Percentiles rank a stretch among this genome's conserved stretches.
phyloP scores from a whole-genome alignment of 2,329 filamentous ascomycete species.

The Fusarium scirpi region DNA sequence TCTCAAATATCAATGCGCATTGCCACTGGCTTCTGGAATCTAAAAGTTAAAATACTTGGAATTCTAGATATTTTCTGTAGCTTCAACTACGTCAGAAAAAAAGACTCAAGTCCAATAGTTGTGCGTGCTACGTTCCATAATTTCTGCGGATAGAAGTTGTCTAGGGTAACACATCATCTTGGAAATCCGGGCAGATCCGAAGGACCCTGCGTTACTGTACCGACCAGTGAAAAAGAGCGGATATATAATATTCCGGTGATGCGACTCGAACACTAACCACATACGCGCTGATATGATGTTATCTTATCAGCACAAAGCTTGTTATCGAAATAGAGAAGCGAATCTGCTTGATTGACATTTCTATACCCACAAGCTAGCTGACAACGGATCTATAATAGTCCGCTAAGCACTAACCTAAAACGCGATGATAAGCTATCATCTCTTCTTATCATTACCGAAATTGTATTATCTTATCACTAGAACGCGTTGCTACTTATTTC shows the following conservation, averaged over 20 bases:
- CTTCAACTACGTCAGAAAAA: background rate
- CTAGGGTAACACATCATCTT: background rate
- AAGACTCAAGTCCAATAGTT: background rate
- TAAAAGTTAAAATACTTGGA: background rate
- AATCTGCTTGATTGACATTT: background rate
- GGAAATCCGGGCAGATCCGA: background rate
- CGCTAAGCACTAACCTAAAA: background rate
- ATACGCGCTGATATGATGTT: background rate
- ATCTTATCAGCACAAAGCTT: background rate
- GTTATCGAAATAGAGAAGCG: background rate
- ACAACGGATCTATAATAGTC: background rate
- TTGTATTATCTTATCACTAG: background rate
- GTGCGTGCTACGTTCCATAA: background rate
- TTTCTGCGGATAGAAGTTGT: background rate
- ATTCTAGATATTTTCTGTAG: background rate
- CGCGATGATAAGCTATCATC: background rate
- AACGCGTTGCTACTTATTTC: background rate
- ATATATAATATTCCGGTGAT: background rate
- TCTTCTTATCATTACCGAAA: background rate
- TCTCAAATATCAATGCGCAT: background rate
- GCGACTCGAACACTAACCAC: fast-evolving
- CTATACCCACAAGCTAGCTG: background rate
- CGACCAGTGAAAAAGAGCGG: background rate
- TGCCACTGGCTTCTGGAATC: background rate
- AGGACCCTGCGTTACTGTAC: background rate